A percentile compares a stretch with the other conserved stretches of the same genome.
These are phyloP conservation scores for Musa schizocarpa DNA, from an alignment of 176 grass and related monocot species.

Conservation along the genomic window DNA sequence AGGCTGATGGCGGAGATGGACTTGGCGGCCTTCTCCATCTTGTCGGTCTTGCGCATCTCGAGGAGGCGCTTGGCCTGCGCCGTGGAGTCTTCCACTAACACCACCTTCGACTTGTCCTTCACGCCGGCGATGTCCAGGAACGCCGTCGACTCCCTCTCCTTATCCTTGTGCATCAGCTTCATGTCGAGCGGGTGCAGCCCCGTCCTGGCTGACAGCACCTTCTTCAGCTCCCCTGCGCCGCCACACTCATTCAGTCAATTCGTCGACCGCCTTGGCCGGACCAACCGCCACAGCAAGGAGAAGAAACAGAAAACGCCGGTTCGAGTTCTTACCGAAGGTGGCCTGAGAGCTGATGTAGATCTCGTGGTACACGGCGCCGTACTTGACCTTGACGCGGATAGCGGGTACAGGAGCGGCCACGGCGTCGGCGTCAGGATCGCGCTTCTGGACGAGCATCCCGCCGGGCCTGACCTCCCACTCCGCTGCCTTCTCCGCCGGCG, in stretches of 20 bases:
- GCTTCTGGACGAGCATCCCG: constrained; percentile 90
- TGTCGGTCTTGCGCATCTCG: constrained; percentile 50
- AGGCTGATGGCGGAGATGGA: constrained; percentile 54
- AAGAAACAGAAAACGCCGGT: background rate
- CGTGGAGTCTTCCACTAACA: constrained; percentile 61
- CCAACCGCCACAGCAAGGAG: background rate
- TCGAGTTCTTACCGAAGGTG: constrained; percentile 37
- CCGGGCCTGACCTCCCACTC: constrained; percentile 87
- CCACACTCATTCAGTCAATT: constrained; percentile 1
- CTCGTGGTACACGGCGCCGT: constrained; percentile 70
- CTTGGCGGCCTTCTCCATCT: constrained; percentile 59
- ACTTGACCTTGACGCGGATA: constrained; percentile 77
- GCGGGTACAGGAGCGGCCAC: constrained; percentile 50
- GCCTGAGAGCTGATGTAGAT: constrained; percentile 89
- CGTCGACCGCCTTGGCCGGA: background rate
- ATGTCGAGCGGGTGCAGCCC: constrained; percentile 78
- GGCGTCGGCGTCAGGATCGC: constrained; percentile 21
- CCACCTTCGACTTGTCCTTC: constrained; percentile 82
- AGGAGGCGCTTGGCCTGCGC: constrained; percentile 69
- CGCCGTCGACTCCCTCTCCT: constrained; percentile 63
- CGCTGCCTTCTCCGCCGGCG: constrained; percentile 25
- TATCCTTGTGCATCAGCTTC: constrained; percentile 74
- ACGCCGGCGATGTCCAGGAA: constrained; percentile 79
- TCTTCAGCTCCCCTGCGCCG: constrained; percentile 69
- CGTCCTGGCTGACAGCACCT: constrained; percentile 53